Base-by-base conservation (phyloP, 768 basidiomycete species). In the Gymnopilus junonius region DNA sequence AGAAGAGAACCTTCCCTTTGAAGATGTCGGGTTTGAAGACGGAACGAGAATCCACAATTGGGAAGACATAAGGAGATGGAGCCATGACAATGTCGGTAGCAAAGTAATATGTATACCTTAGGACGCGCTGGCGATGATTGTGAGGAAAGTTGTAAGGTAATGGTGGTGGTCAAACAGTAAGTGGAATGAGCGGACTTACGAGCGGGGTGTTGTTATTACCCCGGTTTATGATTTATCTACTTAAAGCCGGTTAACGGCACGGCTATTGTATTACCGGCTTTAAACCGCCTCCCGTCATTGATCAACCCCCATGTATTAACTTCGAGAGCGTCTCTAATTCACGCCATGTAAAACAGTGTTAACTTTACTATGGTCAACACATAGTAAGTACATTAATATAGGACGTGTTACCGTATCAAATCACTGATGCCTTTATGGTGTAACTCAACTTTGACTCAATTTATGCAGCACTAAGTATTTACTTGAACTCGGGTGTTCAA, bases 1-100 rank as follows among this genome's bases (percentile, higher is more conserved):
- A 94, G 77, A 94, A 92, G 4, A 93, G 79, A 21, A 96, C 93
- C 73, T 96, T 97, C 63, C 92, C 94, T 65, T 88, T 87, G 86
- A 97, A 97, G 31, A 98, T 82, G 66, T 92, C 89, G 1, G 78
- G 71, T 67, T 87, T 89, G 83, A 97, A 98, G 58, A 92, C 79
- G 42, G 83, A 69, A 0, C 81, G 83, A 0, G 91, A 92, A 62
- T 80, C 77, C 29, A 78, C 77, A 20, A 83, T 71, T 0, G 89
- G 83, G 25, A 79, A 76, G 27, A 82, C 74, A 55, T 83, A 75
- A 23, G 73, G 70, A 62, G 68, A 60, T 14, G 81, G 72, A 8
- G 85, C 67, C 85, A 85, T 84, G 48, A 59, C 67, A 31, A 32
- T 56, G 39, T 53, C 27, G 32, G 48, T 29, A 39, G 25, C 4